A percentile compares a stretch with the other conserved stretches of the same genome.
These are phyloP conservation scores for Lasiosphaeriaceae sp. DNA, from an alignment of 495 filamentous ascomycete genomes.

Conservation along the genomic window DNA sequence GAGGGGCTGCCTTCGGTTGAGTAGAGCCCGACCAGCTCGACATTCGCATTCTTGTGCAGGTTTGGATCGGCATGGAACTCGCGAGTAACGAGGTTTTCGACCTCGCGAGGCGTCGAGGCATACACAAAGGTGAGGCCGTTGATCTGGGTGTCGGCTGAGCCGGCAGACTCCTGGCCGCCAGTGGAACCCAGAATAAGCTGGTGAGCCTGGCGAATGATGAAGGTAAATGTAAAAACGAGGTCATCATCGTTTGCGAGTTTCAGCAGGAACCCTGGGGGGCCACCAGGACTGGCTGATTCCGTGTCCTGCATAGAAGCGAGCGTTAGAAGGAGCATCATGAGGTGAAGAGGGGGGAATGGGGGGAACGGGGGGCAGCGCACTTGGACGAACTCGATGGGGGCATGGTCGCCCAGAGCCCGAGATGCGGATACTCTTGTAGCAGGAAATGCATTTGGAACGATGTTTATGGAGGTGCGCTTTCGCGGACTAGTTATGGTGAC, in stretches of 20 bases:
- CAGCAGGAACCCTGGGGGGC: conserved; percentile 69
- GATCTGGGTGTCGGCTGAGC: conserved; percentile 66
- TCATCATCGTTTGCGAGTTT: conserved; percentile 90
- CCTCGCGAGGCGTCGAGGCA: conserved; percentile 75
- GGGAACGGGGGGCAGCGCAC: conserved; percentile 39
- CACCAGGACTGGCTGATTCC: conserved; percentile 54
- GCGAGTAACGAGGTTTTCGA: conserved; percentile 88
- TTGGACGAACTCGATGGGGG: conserved; percentile 85
- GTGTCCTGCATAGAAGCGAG: conserved; percentile 59
- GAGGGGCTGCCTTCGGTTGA: conserved; percentile 74
- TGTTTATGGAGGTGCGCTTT: conserved; percentile 66
- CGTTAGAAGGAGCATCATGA: conserved; percentile 6
- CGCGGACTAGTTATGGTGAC: conserved; percentile 75
- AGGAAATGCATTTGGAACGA: conserved; percentile 86
- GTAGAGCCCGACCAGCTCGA: conserved; percentile 86
- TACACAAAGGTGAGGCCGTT: conserved; percentile 91
- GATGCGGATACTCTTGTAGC: conserved; percentile 74
- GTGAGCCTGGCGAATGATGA: conserved; percentile 70
- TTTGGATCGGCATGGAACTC: conserved; percentile 98
- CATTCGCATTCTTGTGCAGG: conserved; percentile 93
- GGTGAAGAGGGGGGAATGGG: conserved; percentile 7
- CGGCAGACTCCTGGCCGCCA: conserved; percentile 32
- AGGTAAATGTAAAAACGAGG: conserved; percentile 86
- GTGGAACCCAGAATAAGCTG: conserved; percentile 30
- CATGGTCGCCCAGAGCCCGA: conserved; percentile 69